Percentiles rank a stretch among this genome's conserved stretches.
phyloP scores from a whole-genome alignment of 306 rosid species.

The Abrus precatorius region DNA sequence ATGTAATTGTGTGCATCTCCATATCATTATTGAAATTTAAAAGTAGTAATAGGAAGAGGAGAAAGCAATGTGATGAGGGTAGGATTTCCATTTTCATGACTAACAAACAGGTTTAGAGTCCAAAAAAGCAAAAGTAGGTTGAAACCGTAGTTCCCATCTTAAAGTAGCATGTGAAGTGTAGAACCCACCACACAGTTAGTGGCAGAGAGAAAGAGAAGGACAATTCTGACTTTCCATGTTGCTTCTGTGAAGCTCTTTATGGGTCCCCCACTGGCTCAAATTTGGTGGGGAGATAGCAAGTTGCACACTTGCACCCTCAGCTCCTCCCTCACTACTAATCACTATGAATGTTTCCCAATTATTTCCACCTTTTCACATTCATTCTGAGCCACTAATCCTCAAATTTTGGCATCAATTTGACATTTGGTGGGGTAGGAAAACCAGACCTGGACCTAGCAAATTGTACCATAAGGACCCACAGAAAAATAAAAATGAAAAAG shows the following conservation, averaged over 20 bases:
- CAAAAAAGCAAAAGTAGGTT: too few species aligned
- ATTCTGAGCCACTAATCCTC: neutral
- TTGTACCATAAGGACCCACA: neutral
- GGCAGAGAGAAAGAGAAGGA: neutral
- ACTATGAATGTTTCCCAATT: too few species aligned
- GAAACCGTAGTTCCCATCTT: neutral
- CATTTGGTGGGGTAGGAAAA: neutral
- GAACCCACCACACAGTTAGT: neutral
- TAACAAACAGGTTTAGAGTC: too few species aligned
- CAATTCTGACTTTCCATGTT: neutral
- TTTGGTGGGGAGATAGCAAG: slow-evolving; percentile 20
- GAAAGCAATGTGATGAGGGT: too few species aligned
- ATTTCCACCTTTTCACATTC: neutral
- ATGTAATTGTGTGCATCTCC: too few species aligned
- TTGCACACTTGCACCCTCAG: slow-evolving; percentile 21
- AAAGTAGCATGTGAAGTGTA: slow-evolving; percentile 3
- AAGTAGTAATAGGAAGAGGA: too few species aligned
- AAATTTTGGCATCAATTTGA: neutral
- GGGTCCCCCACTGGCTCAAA: slow-evolving; percentile 27
- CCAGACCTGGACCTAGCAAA: neutral
- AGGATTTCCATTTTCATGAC: too few species aligned
- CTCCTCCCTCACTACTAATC: neutral
- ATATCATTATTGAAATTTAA: too few species aligned
- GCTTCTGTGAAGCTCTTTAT: slow-evolving; percentile 5
- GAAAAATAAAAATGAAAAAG: neutral